Evolutionary conservation across 1,139 yeast genomes (phyloP).

Genomic region (Yamadazyma dendronema): DNA sequence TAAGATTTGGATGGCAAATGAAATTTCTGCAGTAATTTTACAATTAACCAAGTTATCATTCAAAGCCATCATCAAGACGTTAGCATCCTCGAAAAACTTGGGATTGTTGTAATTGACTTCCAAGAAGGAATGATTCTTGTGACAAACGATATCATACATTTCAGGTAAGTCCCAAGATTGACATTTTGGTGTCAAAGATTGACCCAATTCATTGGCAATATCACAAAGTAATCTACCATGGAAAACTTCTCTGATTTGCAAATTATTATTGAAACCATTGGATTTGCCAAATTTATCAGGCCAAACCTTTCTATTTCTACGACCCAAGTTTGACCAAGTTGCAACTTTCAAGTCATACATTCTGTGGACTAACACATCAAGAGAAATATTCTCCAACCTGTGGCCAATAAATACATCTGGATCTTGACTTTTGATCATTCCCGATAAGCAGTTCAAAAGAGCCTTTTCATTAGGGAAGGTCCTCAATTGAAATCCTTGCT

Average conservation of each 20-base stretch:
- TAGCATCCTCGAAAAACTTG: constrained; percentile 66
- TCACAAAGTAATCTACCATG: constrained; percentile 91
- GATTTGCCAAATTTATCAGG: constrained; percentile 66
- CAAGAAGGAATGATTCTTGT: constrained; percentile 55
- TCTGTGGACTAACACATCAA: constrained; percentile 81
- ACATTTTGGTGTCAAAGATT: constrained; percentile 85
- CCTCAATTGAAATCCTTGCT: constrained; percentile 48
- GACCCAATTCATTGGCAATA: constrained; percentile 93
- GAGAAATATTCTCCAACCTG: constrained; percentile 70
- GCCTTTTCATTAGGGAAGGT: constrained; percentile 72
- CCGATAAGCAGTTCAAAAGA: constrained; percentile 69
- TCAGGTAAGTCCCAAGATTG: constrained; percentile 96
- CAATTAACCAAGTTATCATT: constrained; percentile 70
- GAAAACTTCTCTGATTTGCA: constrained; percentile 63
- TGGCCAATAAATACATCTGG: constrained; percentile 94
- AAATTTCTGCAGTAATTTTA: constrained; percentile 71
- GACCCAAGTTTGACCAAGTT: constrained; percentile 84
- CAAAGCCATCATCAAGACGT: constrained; percentile 64
- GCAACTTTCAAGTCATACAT: constrained; percentile 70
- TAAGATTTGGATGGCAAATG: constrained; percentile 79
- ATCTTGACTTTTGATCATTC: constrained; percentile 67
- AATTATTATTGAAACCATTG: constrained; percentile 44
- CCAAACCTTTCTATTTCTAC: constrained; percentile 73
- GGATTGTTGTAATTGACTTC: constrained; percentile 75
- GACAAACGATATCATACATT: constrained; percentile 79